phyloP scores from a whole-genome alignment of 225 moss, liverwort and hornwort genomes.

The Antitrichia curtipendula region DNA sequence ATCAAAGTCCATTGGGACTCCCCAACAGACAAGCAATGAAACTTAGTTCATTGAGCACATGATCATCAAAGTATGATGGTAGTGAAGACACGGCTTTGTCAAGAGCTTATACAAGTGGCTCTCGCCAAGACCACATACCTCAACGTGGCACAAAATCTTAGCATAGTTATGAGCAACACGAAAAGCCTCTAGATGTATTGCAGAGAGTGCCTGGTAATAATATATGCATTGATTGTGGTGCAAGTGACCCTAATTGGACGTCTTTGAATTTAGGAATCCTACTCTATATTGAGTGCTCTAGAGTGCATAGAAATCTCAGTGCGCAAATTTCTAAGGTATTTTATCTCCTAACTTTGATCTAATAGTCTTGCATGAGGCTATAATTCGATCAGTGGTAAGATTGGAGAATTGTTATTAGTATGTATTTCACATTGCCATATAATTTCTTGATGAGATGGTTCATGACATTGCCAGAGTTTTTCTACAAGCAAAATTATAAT shows the following conservation, averaged over 20 bases:
- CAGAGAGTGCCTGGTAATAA: conserved; percentile 61
- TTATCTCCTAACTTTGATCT: background rate
- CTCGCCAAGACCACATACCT: conserved; percentile 33
- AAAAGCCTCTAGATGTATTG: conserved; percentile 59
- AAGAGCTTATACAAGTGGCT: conserved; percentile 14
- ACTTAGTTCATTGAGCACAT: conserved; percentile 66
- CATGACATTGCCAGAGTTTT: background rate
- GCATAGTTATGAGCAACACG: conserved; percentile 5
- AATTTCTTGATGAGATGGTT: background rate
- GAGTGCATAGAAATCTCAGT: conserved; percentile 90
- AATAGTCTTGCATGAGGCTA: background rate
- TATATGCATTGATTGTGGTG: conserved; percentile 80
- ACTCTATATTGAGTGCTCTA: conserved; percentile 88
- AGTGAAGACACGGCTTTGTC: conserved; percentile 34
- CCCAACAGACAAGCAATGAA: conserved; percentile 44
- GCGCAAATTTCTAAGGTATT: conserved; percentile 79
- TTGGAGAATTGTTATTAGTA: background rate
- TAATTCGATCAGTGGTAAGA: background rate
- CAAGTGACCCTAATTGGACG: conserved; percentile 90
- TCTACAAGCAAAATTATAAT: background rate
- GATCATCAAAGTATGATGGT: conserved; percentile 38
- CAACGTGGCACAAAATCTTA: conserved; percentile 37
- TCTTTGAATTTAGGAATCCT: conserved; percentile 84
- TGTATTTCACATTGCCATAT: background rate
- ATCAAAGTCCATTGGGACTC: conserved; percentile 26